Base-by-base conservation (phyloP, 1,284 basidiomycete genomes). In the Fistulina hepatica region DNA sequence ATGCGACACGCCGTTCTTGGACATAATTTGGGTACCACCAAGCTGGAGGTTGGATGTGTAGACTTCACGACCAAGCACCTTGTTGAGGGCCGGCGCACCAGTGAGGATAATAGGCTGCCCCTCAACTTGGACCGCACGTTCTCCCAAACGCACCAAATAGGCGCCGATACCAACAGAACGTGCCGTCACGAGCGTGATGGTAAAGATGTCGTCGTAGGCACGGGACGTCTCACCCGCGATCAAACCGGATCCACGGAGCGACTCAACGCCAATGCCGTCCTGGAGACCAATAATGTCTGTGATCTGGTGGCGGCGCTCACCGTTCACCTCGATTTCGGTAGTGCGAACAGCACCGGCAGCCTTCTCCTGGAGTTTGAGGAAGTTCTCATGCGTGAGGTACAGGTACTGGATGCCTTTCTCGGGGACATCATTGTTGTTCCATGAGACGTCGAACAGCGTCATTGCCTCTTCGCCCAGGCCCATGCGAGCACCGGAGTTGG, bases 91-190 rank as follows among this genome's bases (percentile, higher is more conserved):
- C 22, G 81, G 78, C 30, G 93, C 94, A 54, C 95, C 95, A 10
- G 95, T 99, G 44, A 99, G 77, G 60, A 99, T 99, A 65, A 99
- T 97, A 2, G 95, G 95, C 55, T 97, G 94, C 34, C 94, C 93
- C 63, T 97, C 95, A 39, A 99, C 95, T 61, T 99, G 95, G 36
- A 99, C 91, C 3, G 95, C 89, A 53, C 95, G 84, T 66, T 98
- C 89, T 52, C 95, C 95, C 27, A 98, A 77, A 52, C 95, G 91
- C 41, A 98, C 93, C 41, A 99, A 85, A 63, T 99, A 98, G 25
- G 95, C 95, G 56, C 95, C 95, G 52, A 98, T 99, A 64, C 95
- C 95, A 50, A 99, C 95, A 5, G 93, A 97, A 40, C 95, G 89
- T 49, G 93, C 95, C 30, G 93, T 97, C 51, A 98, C 94, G 53